Evolutionary conservation across 106 monocot species (phyloP), one percentile per base, ranked within the genome.

Genomic region (Vanilla planifolia): DNA sequence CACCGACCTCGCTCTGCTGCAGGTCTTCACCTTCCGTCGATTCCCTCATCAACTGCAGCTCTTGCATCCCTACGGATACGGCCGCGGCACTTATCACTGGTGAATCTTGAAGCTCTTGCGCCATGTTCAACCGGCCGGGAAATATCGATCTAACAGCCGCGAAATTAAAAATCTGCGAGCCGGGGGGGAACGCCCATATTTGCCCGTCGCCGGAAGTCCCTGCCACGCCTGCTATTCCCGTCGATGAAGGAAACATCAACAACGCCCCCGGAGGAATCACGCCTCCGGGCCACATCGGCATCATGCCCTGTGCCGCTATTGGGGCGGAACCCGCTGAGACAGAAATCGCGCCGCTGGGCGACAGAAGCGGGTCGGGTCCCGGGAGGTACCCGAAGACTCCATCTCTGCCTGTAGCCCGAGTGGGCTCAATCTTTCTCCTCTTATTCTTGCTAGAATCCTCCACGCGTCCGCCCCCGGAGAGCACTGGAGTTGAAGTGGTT

Each of bases 251-350:
- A 17, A 46, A 26, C 28, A 33, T 33, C 24, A 39, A 53, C 32
- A 62, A 32, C 22, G 48, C 33, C 44, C 43, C 50, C 2, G 64
- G 66, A 39, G 65, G 64, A 1, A 77, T 13, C 77, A 34, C 15
- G 33, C 59, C 68, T 0, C 59, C 68, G n/a, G 71, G 64, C 77
- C 77, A 78, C 66, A 72, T 61, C 15, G 62, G 66, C 59, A n/a
- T n/a, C n/a, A n/a, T n/a, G n/a, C n/a, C n/a, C n/a, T n/a, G n/a
- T n/a, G n/a, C n/a, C n/a, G 51, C 20, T 19, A 67, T 41, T 24
- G 57, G 58, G 2, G 78, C 72, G 19, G 66, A 27, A 3, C 72
- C 72, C n/a, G 72, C 33, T 13, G 72, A 56, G 27, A 72, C 37
- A 46, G 65, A 55, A 20, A 48, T 46, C 24, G 55, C 44, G 1